Percentiles rank a stretch among this genome's conserved stretches.
phyloP scores from a whole-genome alignment of 345 rosid species.

The Gossypium australe region DNA sequence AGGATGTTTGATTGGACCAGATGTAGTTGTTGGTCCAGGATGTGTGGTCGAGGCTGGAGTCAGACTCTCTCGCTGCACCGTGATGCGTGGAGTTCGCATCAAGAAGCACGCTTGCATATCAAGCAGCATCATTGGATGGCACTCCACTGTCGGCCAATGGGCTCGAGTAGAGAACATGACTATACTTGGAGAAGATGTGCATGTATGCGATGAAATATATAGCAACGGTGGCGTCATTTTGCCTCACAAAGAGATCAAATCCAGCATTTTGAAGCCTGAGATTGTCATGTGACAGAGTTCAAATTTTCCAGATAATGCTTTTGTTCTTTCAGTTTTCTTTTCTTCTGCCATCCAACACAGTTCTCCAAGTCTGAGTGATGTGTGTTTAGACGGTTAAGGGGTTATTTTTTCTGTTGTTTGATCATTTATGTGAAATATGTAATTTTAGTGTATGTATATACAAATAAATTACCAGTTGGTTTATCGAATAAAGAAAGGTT shows the following conservation, averaged over 20 bases:
- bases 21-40: conserved; percentile 91
- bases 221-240: conserved; percentile 94
- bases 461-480: conserved; percentile 20
- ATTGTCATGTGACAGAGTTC: conserved; percentile 68
- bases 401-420: conserved; percentile 5
- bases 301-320: conserved; percentile 4
- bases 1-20: conserved; percentile 93
- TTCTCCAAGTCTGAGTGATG: background rate
- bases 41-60: conserved; percentile 93
- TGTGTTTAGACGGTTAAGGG: conserved; percentile 12
- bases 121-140: conserved; percentile 95
- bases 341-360: background rate
- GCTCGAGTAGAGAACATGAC: conserved; percentile 97
- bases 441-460: conserved; percentile 13
- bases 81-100: conserved; percentile 91
- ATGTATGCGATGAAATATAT: conserved; percentile 85
- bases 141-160: conserved; percentile 95
- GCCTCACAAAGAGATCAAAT: conserved; percentile 96
- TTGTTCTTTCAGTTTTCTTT: background rate
- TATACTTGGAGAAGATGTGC: conserved; percentile 92
- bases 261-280: conserved; percentile 97
- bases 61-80: conserved; percentile 88
- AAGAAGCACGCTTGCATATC: conserved; percentile 93
- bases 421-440: conserved; percentile 14
- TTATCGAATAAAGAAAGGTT: background rate